These are phyloP conservation scores for Phytophthora hibernalis DNA, from an alignment of 352 stramenopile species.

Conservation along the genomic window DNA sequence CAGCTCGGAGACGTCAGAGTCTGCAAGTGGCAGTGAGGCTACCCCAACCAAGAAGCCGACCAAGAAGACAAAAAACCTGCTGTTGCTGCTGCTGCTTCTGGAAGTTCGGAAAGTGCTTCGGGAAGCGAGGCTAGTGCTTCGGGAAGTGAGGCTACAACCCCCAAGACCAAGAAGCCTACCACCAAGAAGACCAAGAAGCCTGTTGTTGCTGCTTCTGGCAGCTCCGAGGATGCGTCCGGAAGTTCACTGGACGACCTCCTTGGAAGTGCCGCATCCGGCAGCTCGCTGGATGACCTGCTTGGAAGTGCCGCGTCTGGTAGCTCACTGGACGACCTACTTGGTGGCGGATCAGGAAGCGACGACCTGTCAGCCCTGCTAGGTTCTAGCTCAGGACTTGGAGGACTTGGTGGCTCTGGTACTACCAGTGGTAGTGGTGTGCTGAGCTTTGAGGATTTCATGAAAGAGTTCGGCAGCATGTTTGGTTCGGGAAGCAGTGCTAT, in stretches of 20 bases:
- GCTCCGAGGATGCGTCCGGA: constrained; percentile 1
- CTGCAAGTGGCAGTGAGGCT: neutral
- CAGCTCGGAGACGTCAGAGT: neutral
- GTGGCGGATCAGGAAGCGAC: constrained; percentile 6
- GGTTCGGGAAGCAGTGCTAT: constrained; percentile 22
- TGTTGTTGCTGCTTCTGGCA: constrained; percentile 1
- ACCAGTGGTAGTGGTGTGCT: constrained; percentile 5
- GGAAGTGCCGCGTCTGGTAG: constrained; percentile 17
- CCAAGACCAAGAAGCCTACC: constrained; percentile 1
- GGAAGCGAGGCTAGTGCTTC: neutral
- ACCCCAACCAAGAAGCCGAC: constrained; percentile 3
- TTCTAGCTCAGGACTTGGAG: neutral
- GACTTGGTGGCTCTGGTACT: constrained; percentile 8
- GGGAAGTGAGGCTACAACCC: constrained; percentile 2
- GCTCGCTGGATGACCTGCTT: constrained; percentile 12
- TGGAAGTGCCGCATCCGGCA: constrained; percentile 4
- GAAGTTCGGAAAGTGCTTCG: neutral
- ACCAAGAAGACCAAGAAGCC: constrained; percentile 16
- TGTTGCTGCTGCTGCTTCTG: neutral
- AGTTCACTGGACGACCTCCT: constrained; percentile 15
- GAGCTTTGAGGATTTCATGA: constrained; percentile 25
- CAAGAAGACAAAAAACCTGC: constrained; percentile 22
- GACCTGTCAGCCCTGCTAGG: constrained; percentile 6
- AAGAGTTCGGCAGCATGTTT: constrained; percentile 24
- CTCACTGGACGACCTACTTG: constrained; percentile 12